A percentile compares a stretch with the other conserved stretches of the same genome.
These are phyloP conservation scores for Talaromyces stipitatus DNA, from an alignment of 495 filamentous ascomycete species.

Conservation along the genomic window DNA sequence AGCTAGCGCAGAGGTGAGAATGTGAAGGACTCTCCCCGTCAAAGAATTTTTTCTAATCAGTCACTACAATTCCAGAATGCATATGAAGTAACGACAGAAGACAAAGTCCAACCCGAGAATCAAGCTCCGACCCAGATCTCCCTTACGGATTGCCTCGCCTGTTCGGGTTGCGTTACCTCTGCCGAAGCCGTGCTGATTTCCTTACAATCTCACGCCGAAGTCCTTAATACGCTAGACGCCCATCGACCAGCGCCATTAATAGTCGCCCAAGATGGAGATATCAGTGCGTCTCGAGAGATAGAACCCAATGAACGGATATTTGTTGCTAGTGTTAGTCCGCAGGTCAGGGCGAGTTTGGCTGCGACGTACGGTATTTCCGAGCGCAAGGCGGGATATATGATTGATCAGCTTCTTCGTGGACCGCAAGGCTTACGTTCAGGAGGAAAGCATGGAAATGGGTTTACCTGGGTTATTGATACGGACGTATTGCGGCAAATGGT, in stretches of 20 bases:
- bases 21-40: background rate
- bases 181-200: conserved; percentile 92
- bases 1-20: conserved; percentile 24
- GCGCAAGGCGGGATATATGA: conserved; percentile 68
- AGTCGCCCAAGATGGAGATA: conserved; percentile 14
- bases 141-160: conserved; percentile 93
- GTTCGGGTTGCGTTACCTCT: conserved; percentile 94
- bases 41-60: background rate
- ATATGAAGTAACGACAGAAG: conserved; percentile 89
- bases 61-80: conserved; percentile 40
- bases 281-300: conserved; percentile 14
- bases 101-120: conserved; percentile 54
- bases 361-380: conserved; percentile 69
- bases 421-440: conserved; percentile 57
- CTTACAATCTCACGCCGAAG: conserved; percentile 85
- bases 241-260: conserved; percentile 27
- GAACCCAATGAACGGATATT: conserved; percentile 59
- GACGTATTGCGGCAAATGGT: conserved; percentile 71
- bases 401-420: conserved; percentile 70
- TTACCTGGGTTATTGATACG: conserved; percentile 83
- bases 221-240: conserved; percentile 70
- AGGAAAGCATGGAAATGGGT: conserved; percentile 64
- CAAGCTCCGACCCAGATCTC: conserved; percentile 78
- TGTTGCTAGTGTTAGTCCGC: conserved; percentile 85
- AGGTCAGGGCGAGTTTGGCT: conserved; percentile 79